A percentile compares a stretch with the other conserved stretches of the same genome.
Conservation (phyloP, 73 alveolate species). For the Diophrys appendiculata region DNA sequence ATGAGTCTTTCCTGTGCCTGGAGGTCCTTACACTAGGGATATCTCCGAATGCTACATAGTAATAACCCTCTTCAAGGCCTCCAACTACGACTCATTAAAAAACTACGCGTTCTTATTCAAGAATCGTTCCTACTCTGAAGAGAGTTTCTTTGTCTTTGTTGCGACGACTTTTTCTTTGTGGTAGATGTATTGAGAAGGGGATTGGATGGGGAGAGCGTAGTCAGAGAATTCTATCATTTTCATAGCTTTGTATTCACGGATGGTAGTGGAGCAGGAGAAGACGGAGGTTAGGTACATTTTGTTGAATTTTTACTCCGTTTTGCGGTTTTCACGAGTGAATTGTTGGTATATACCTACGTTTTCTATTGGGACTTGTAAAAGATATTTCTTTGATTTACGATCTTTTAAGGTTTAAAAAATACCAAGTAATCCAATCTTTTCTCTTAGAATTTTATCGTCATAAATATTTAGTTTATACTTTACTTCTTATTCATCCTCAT, state of each 20-base stretch:
- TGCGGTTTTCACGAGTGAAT: no score
- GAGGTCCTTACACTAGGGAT: slow-evolving; percentile 64
- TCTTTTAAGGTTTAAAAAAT: neutral
- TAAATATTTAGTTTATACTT: no score
- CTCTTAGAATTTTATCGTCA: no score
- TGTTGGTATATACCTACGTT: no score
- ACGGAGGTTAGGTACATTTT: no score
- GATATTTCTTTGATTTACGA: neutral
- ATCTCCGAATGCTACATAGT: slow-evolving; percentile 36
- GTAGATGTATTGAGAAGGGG: neutral
- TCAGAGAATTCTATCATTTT: neutral
- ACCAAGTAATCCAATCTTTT: no score
- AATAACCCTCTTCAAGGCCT: slow-evolving; percentile 35
- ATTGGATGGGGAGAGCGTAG: neutral
- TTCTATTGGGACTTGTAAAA: neutral
- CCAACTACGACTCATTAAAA: slow-evolving; percentile 36
- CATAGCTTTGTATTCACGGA: neutral
- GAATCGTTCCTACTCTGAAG: slow-evolving; percentile 2
- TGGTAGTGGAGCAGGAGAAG: neutral
- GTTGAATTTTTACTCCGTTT: no score
- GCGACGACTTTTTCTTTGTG: neutral
- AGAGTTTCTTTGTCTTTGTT: neutral
- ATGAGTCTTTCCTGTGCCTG: slow-evolving; percentile 75
- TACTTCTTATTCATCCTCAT: no score
- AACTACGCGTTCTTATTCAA: slow-evolving; percentile 13